Conservation (phyloP, 331 rosid genomes). For the Cydonia oblonga region DNA sequence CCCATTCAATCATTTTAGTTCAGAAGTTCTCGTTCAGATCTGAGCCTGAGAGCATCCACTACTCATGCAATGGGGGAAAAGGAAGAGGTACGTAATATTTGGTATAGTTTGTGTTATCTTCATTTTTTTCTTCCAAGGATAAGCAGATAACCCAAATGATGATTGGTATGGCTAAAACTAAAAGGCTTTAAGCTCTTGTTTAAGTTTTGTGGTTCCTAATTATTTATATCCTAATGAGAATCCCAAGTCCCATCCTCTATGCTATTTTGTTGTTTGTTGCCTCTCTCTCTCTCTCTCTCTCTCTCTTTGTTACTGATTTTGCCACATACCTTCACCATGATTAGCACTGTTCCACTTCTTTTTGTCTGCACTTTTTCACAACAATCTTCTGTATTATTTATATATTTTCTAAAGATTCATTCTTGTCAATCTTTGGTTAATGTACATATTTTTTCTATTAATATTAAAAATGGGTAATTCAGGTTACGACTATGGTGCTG, state of each 20-base stretch:
- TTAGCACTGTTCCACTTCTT: neutral
- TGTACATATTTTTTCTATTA: too few species aligned
- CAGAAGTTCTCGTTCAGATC: neutral
- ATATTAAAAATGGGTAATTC: neutral
- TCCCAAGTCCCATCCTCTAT: neutral
- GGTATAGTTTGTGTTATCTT: neutral
- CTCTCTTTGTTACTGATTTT: neutral
- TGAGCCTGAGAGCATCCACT: neutral
- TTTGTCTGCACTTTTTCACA: neutral
- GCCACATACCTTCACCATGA: neutral
- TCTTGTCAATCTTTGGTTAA: neutral
- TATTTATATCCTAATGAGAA: neutral
- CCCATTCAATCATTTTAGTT: neutral
- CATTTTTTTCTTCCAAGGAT: too few species aligned
- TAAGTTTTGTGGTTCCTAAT: neutral
- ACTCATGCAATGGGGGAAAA: neutral
- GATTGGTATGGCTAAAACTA: neutral
- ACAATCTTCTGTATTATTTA: neutral
- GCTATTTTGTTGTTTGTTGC: neutral
- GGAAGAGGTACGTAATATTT: neutral
- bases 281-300: neutral
- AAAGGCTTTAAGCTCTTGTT: neutral
- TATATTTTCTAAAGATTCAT: too few species aligned
- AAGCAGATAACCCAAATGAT: neutral
- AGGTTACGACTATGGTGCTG: slow-evolving; percentile 43